These are phyloP conservation scores for Mrakia blollopis DNA, from an alignment of 768 basidiomycete species.

Conservation along the genomic window DNA sequence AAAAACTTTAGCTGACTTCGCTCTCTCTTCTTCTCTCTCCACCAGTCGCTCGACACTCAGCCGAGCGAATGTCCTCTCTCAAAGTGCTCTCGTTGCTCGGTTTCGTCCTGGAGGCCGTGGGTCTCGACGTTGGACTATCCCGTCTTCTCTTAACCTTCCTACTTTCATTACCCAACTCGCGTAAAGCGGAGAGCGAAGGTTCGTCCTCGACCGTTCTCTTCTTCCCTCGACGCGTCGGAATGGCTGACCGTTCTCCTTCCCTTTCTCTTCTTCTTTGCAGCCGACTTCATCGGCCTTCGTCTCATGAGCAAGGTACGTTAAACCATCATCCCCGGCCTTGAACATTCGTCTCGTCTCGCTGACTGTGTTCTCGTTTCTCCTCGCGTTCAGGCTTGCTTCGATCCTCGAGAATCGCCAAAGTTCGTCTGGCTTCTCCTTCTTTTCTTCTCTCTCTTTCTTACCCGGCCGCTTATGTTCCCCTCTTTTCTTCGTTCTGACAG, in stretches of 20 bases:
- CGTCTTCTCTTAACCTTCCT: constrained; percentile 52
- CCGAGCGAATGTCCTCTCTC: constrained; percentile 46
- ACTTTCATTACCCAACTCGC: constrained; percentile 66
- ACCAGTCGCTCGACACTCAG: constrained; percentile 46
- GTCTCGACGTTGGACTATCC: constrained; percentile 57
- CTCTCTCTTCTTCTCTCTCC: not conserved
- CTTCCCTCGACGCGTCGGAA: not conserved
- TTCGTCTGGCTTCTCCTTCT: constrained; percentile 41
- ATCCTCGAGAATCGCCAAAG: constrained; percentile 71
- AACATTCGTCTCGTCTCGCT: not conserved
- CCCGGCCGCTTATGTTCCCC: not conserved
- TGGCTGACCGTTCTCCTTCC: not conserved
- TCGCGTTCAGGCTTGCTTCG: constrained; percentile 64
- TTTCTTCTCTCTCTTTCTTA: not conserved
- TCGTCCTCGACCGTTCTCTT: constrained; percentile 18
- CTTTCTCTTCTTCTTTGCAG: constrained; percentile 45
- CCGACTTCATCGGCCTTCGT: constrained; percentile 77
- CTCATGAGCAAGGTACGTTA: constrained; percentile 57
- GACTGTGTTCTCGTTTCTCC: not conserved
- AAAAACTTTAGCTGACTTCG: constrained; percentile 30
- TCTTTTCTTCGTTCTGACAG: constrained; percentile 45
- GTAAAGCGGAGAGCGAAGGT: constrained; percentile 79
- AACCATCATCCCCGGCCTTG: no score
- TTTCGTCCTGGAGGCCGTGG: constrained; percentile 48
- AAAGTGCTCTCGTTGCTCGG: constrained; percentile 50